Percentiles rank a stretch among this genome's conserved stretches.
phyloP scores from a whole-genome alignment of 2,329 filamentous ascomycete genomes.

The Diplodia mutila region DNA sequence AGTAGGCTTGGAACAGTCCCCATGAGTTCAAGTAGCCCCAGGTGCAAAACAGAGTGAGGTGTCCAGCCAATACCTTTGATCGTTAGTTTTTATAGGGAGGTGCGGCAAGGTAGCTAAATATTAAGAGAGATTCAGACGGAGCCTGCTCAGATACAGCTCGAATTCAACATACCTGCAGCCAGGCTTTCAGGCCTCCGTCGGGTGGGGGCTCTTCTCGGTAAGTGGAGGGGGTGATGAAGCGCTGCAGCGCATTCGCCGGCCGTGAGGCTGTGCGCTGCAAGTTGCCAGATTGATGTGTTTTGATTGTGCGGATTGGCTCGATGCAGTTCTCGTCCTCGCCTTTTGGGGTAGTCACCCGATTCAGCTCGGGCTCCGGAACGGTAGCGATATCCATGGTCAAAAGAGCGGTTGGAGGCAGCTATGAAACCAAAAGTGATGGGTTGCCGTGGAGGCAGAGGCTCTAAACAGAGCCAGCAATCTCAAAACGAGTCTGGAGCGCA shows the following conservation, averaged over 20 bases:
- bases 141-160: background rate
- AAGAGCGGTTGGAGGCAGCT: background rate
- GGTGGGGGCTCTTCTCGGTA: constrained; percentile 26
- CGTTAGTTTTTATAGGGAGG: background rate
- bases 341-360: background rate
- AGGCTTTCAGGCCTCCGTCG: constrained; percentile 28
- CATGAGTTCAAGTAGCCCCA: constrained; percentile 29
- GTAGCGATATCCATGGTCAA: constrained; percentile 5
- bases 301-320: background rate
- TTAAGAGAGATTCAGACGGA: constrained; percentile 24
- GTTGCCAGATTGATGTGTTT: background rate
- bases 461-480: background rate
- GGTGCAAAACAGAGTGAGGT: constrained; percentile 4
- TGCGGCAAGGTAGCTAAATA: constrained; percentile 24
- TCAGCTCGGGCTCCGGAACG: background rate
- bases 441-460: background rate
- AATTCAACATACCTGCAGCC: constrained; percentile 24
- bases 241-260: constrained; percentile 7
- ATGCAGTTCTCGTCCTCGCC: background rate
- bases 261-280: background rate
- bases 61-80: constrained; percentile 46
- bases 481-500: background rate
- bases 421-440: background rate
- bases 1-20: constrained; percentile 43
- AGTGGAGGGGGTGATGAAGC: constrained; percentile 16